Base-by-base conservation (phyloP, 495 filamentous ascomycete genomes). In the Aspergillus cavernicola region DNA sequence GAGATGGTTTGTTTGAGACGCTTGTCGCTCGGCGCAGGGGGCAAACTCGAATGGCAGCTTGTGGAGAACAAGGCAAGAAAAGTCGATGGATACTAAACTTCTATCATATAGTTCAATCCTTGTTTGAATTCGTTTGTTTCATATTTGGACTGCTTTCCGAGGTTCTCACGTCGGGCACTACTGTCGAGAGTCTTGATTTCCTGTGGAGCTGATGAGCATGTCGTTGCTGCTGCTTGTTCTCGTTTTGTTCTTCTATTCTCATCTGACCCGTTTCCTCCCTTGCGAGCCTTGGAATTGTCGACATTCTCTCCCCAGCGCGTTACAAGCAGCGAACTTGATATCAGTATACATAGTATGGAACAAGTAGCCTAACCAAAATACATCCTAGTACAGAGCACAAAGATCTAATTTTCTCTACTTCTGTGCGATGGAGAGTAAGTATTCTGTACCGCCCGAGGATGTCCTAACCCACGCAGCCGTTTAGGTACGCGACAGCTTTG, bases 1-100 rank as follows among this genome's bases (percentile, higher is more conserved):
- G 72, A 75, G 70, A 72, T 65, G 67, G 66, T 57, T 61, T 55
- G 32, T 59, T 61, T 52, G 50, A 57, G 55, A 60, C 48, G 58
- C 58, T 55, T 60, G 56, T 61, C 58, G 40, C 56, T 62, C 47
- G 53, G 50, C 53, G 39, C 50, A 50, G 44, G 43, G 41, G 51
- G 31, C 36, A 33, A 49, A 24, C 39, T 50, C 47, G 44, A 51
- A 59, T 55, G 51, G 57, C 55, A 53, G 44, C 53, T 44, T 38
- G 50, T 53, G 39, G 46, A 39, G 19, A 39, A 33, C 36, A 43
- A 52, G 49, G 47, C 24, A 38, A 50, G 43, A 44, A 54, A 50
- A 52, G 52, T 57, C 53, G 54, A 62, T 52, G 55, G 40, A 50
- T 59, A 49, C 41, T 53, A 65, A 52, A 54, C 58, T 47, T 39